Conservation (phyloP, 2,329 filamentous ascomycete genomes). For the Sclerotinia sclerotiorum region DNA sequence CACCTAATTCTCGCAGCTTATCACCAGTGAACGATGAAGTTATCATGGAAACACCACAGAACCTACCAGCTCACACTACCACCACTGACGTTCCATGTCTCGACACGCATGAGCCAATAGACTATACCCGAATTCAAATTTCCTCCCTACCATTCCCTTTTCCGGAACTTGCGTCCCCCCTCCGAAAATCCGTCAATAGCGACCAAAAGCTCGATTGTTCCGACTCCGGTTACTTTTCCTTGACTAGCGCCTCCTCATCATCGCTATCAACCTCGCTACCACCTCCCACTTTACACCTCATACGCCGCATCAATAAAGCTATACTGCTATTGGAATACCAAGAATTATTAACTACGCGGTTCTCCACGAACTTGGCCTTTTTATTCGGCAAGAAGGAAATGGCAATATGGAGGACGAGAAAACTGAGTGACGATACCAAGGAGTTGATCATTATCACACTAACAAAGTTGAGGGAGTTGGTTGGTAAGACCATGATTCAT, state of each 20-base stretch:
- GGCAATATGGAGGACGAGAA: constrained; percentile 18
- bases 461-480: constrained; percentile 22
- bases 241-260: not conserved
- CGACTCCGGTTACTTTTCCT: constrained; percentile 20
- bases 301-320: constrained; percentile 14
- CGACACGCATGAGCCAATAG: constrained; percentile 17
- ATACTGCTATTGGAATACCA: constrained; percentile 17
- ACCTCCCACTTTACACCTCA: constrained; percentile 7
- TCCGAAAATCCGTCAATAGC: constrained; percentile 6
- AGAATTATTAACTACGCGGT: constrained; percentile 18
- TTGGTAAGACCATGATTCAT: constrained; percentile 21
- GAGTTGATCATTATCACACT: constrained; percentile 19
- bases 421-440: constrained; percentile 19
- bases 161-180: constrained; percentile 8
- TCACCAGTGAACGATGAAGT: not conserved
- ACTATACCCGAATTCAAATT: constrained; percentile 20
- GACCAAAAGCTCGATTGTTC: constrained; percentile 13
- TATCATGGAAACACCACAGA: not conserved
- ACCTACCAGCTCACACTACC: constrained; percentile 3
- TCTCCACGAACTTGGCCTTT: constrained; percentile 19
- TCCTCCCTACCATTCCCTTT: constrained; percentile 2
- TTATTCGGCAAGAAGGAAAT: constrained; percentile 23
- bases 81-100: constrained; percentile 7
- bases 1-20: not conserved
- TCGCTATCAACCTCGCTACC: constrained; percentile 1